Evolutionary conservation across 2,329 filamentous ascomycete species (phyloP).

Genomic region (Fusarium anguioides): DNA sequence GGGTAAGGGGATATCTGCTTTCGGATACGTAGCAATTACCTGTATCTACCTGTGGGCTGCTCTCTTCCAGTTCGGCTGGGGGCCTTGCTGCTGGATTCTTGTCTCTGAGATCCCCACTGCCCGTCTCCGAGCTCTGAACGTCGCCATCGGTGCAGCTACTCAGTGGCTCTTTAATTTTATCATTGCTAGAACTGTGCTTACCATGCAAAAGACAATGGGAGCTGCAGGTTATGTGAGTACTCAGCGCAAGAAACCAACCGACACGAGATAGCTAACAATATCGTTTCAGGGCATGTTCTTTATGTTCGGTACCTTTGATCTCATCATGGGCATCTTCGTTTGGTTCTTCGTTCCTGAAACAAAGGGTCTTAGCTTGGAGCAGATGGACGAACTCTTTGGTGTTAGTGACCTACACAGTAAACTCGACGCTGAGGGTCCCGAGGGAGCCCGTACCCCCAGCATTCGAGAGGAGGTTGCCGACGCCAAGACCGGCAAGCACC

Average conservation of each 20-base stretch:
- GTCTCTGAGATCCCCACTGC: constrained; percentile 75
- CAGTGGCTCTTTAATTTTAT: constrained; percentile 83
- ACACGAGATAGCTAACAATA: constrained; percentile 8
- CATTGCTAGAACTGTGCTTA: constrained; percentile 71
- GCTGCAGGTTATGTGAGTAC: constrained; percentile 54
- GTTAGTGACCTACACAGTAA: constrained; percentile 58
- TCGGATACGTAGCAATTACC: constrained; percentile 76
- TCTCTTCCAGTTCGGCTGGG: constrained; percentile 78
- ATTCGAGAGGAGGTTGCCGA: constrained; percentile 43
- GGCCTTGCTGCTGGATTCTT: constrained; percentile 78
- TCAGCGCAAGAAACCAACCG: background rate
- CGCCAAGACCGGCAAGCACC: constrained; percentile 26
- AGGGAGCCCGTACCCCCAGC: constrained; percentile 41
- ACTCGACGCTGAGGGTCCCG: constrained; percentile 49
- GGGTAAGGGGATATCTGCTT: constrained; percentile 65
- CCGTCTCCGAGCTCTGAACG: constrained; percentile 73
- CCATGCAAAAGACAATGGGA: constrained; percentile 70
- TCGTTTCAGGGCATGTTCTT: constrained; percentile 68
- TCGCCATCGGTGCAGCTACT: constrained; percentile 73
- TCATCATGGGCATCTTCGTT: constrained; percentile 72
- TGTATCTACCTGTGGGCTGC: constrained; percentile 78
- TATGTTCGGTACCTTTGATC: constrained; percentile 74
- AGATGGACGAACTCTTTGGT: constrained; percentile 75
- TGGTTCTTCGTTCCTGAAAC: constrained; percentile 78
- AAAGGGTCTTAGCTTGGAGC: constrained; percentile 72